phyloP scores from a whole-genome alignment of 805 yeast genomes.

The Candida sanyiensis region DNA sequence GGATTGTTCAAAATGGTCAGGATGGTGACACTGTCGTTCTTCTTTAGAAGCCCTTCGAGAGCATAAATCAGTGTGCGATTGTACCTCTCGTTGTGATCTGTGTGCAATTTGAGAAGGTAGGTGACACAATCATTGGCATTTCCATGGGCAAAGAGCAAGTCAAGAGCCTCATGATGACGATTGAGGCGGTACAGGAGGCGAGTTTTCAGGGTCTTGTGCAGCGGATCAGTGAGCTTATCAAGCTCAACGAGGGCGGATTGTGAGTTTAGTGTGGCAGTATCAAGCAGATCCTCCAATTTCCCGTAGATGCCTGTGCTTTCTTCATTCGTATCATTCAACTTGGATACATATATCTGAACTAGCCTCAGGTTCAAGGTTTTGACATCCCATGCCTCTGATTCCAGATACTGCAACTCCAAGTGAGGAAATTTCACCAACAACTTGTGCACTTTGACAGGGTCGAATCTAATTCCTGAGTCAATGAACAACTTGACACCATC shows the following conservation, averaged over 20 bases:
- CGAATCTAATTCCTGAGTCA: constrained; percentile 43
- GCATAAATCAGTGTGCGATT: background rate
- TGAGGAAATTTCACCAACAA: constrained; percentile 38
- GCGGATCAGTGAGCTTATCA: background rate
- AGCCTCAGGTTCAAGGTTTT: constrained; percentile 39
- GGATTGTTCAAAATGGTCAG: background rate
- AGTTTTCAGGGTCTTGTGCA: constrained; percentile 34
- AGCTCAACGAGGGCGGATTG: constrained; percentile 2
- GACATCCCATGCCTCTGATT: constrained; percentile 32
- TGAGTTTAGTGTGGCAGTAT: constrained; percentile 13
- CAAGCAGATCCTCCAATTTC: constrained; percentile 32
- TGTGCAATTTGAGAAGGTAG: constrained; percentile 50
- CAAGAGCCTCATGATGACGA: constrained; percentile 57
- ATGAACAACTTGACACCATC: constrained; percentile 51
- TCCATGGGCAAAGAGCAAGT: constrained; percentile 50
- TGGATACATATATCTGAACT: constrained; percentile 38
- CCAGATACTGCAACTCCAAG: constrained; percentile 44
- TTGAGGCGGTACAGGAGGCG: constrained; percentile 53
- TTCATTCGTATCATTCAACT: constrained; percentile 16
- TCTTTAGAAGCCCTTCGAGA: background rate
- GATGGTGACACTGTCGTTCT: background rate
- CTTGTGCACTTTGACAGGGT: constrained; percentile 45
- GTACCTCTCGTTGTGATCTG: background rate
- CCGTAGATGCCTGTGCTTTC: constrained; percentile 18
- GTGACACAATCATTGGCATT: constrained; percentile 54